Evolutionary conservation across 768 basidiomycete species (phyloP).

Genomic region (Epithele typhae): DNA sequence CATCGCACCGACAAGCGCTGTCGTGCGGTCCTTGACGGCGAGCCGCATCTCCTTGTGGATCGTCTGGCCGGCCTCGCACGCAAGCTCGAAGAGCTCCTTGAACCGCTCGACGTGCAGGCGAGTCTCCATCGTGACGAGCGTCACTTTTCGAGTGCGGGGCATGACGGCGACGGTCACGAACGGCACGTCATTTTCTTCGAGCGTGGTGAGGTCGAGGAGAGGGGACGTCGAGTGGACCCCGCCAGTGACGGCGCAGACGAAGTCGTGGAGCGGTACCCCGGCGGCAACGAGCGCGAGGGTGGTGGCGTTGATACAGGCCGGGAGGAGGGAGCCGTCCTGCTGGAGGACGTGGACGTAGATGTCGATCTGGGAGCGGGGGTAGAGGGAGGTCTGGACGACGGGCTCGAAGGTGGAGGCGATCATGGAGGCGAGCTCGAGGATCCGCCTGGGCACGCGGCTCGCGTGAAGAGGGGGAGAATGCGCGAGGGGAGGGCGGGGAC

Average conservation of each 20-base stretch:
- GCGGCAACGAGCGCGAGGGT: conserved; percentile 88
- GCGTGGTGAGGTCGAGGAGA: conserved; percentile 79
- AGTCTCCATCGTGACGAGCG: conserved; percentile 90
- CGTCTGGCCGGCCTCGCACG: conserved; percentile 69
- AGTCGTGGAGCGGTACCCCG: conserved; percentile 87
- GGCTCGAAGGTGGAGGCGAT: conserved; percentile 96
- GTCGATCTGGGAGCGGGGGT: conserved; percentile 91
- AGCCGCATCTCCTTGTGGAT: conserved; percentile 82
- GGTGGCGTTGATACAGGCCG: conserved; percentile 88
- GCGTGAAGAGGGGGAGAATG: neutral
- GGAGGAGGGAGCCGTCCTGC: conserved; percentile 80
- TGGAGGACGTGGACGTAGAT: conserved; percentile 91
- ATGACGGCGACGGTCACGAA: conserved; percentile 85
- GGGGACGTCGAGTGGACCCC: conserved; percentile 81
- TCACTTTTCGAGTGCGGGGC: conserved; percentile 82
- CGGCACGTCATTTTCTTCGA: conserved; percentile 91
- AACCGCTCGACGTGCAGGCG: conserved; percentile 91
- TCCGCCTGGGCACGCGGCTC: conserved; percentile 49
- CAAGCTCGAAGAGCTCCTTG: conserved; percentile 80
- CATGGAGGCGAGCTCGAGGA: conserved; percentile 79
- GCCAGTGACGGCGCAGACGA: conserved; percentile 79
- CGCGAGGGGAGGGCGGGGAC: conserved; percentile 23
- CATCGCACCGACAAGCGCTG: conserved; percentile 58
- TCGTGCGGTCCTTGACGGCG: conserved; percentile 62
- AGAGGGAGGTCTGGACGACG: conserved; percentile 84